phyloP scores from a whole-genome alignment of 2,329 filamentous ascomycete genomes.

The Fusarium algeriense region DNA sequence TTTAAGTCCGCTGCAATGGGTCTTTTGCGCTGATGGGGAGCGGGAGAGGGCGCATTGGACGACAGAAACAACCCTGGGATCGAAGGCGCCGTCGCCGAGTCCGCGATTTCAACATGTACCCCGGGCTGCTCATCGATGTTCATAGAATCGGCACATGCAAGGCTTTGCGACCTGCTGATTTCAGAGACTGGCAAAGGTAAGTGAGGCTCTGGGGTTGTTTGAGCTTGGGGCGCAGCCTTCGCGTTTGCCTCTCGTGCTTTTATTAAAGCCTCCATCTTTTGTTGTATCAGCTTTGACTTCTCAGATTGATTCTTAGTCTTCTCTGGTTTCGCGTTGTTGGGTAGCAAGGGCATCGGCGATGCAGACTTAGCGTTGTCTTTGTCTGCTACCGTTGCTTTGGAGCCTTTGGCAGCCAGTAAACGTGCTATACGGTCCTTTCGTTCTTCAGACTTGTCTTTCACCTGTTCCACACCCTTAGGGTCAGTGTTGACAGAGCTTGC shows the following conservation, averaged over 20 bases:
- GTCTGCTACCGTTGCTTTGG: conserved; percentile 57
- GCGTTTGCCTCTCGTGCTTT: conserved; percentile 64
- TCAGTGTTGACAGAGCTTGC: background rate
- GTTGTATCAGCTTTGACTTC: conserved; percentile 78
- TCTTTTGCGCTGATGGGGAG: conserved; percentile 51
- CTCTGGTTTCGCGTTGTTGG: conserved; percentile 8
- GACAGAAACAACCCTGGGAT: conserved; percentile 57
- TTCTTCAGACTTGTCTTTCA: conserved; percentile 64
- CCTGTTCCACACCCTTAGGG: conserved; percentile 62
- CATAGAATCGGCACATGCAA: conserved; percentile 1
- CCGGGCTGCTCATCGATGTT: conserved; percentile 13
- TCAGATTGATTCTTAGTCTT: conserved; percentile 63
- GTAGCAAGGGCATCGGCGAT: conserved; percentile 40
- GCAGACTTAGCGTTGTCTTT: conserved; percentile 8
- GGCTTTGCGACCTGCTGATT: conserved; percentile 9
- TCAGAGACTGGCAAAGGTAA: conserved; percentile 9
- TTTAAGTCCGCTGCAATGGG: conserved; percentile 78
- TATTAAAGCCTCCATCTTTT: conserved; percentile 82
- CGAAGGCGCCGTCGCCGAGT: conserved; percentile 33
- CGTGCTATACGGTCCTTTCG: conserved; percentile 83
- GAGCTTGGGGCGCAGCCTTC: conserved; percentile 32
- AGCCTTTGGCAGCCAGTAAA: conserved; percentile 78
- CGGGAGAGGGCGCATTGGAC: conserved; percentile 42
- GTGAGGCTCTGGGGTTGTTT: background rate
- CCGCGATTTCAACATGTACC: conserved; percentile 13